Percentiles rank a stretch among this genome's conserved stretches.
phyloP scores from a whole-genome alignment of 2,329 filamentous ascomycete genomes.

The Cucurbitaria berberidis region DNA sequence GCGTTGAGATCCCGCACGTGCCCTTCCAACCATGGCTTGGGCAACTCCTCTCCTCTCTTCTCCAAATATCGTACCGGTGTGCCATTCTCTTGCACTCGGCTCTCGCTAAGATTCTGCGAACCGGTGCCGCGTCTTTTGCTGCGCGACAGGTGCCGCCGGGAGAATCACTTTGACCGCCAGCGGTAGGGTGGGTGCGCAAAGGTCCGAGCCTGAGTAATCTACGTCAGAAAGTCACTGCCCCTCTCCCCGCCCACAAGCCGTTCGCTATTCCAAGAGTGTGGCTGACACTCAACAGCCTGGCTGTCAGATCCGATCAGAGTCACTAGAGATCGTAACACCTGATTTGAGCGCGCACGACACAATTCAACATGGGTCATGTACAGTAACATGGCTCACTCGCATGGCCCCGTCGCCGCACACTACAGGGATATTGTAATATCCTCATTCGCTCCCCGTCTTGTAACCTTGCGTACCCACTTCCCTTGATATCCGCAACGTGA shows the following conservation, averaged over 20 bases:
- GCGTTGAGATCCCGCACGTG: slow-evolving; percentile 4
- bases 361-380: slow-evolving; percentile 16
- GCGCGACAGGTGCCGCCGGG: slow-evolving; percentile 19
- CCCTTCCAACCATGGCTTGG: too few species aligned
- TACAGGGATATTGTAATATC: slow-evolving; percentile 11
- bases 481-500: slow-evolving; percentile 14
- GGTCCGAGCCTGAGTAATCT: slow-evolving; percentile 27
- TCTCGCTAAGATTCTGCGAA: neutral
- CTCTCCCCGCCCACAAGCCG: slow-evolving; percentile 17
- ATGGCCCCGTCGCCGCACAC: slow-evolving; percentile 18
- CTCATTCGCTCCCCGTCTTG: slow-evolving; percentile 7
- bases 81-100: neutral
- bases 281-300: slow-evolving; percentile 29
- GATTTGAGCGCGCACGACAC: slow-evolving; percentile 25
- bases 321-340: slow-evolving; percentile 24
- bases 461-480: slow-evolving; percentile 5
- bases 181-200: slow-evolving; percentile 10
- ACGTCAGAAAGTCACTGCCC: slow-evolving; percentile 32
- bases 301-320: slow-evolving; percentile 37
- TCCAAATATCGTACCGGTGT: neutral
- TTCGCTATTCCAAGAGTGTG: slow-evolving; percentile 34
- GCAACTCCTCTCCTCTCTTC: neutral
- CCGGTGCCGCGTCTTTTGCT: neutral
- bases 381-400: slow-evolving; percentile 19
- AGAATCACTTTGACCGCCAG: neutral